Evolutionary conservation across 2,329 filamentous ascomycete genomes (phyloP).

Genomic region (Fusarium ambrosium): DNA sequence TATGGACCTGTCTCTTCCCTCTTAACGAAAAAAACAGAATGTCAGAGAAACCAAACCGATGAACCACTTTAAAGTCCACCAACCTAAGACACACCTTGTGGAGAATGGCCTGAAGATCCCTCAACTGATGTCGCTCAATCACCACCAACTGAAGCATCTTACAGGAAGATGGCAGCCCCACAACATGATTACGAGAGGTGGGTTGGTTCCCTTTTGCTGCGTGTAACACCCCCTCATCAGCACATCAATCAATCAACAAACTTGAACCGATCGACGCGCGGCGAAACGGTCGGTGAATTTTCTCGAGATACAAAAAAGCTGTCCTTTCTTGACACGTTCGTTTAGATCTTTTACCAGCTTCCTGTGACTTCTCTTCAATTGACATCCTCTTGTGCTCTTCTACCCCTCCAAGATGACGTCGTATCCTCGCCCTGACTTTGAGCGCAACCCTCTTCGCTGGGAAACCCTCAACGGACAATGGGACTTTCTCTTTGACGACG

Average conservation of each 20-base stretch:
- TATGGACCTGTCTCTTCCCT: background rate
- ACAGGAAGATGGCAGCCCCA: slow-evolving; percentile 24
- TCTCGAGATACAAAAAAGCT: slow-evolving; percentile 18
- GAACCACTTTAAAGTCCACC: slow-evolving; percentile 39
- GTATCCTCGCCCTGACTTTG: slow-evolving; percentile 77
- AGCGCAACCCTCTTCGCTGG: slow-evolving; percentile 69
- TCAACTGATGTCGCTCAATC: slow-evolving; percentile 35
- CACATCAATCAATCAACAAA: slow-evolving; percentile 25
- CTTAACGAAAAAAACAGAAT: slow-evolving; percentile 10
- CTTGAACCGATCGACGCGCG: slow-evolving; percentile 22
- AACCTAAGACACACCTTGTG: slow-evolving; percentile 21
- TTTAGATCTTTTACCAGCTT: background rate
- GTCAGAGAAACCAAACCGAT: slow-evolving; percentile 29
- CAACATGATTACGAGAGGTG: slow-evolving; percentile 34
- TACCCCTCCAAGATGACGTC: slow-evolving; percentile 35
- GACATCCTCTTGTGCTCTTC: background rate
- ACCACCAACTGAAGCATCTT: slow-evolving; percentile 11
- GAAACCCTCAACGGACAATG: slow-evolving; percentile 72
- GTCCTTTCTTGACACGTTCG: background rate
- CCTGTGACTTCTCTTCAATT: background rate
- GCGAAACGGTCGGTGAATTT: slow-evolving; percentile 19
- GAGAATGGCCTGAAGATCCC: slow-evolving; percentile 32
- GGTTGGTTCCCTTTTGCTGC: background rate
- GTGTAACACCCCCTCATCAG: background rate
- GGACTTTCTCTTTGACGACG: slow-evolving; percentile 76